Base-by-base conservation (phyloP, 2,329 filamentous ascomycete species). In the Colletotrichum lentis region DNA sequence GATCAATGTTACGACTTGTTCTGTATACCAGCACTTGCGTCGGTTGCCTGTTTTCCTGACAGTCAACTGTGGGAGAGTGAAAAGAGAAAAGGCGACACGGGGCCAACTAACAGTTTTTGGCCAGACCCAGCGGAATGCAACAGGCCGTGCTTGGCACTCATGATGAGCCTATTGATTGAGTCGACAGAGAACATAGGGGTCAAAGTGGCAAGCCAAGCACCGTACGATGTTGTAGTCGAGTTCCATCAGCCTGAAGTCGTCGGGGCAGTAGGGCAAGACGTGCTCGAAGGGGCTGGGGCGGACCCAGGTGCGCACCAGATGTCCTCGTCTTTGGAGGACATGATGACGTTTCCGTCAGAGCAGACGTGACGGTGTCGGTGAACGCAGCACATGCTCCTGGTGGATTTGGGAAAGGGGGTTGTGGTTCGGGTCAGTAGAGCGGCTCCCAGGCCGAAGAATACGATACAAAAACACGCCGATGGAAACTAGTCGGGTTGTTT, bases 331-430 rank as follows among this genome's bases (percentile, higher is more conserved):
- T 37, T 12, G 43, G 31, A 47, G 43, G 43, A 47, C 41, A 47
- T 22, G 14, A 59, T 37, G 27, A n/a, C 27, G n/a, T 3, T 7
- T 43, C 56, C 49, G 31, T 35, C 31, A 10, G 43, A 37, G 56
- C 56, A 59, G n/a, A 54, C 18, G n/a, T 39, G 31, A 20, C 52
- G 35, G 35, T 54, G 52, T 37, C 31, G 31, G 31, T 54, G 39
- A 20, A 39, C 5, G 35, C 18, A 54, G 31, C 52, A 54, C 52
- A 54, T 54, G 52, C 16, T 53, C 16, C n/a, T 35, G 7, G 11
- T 11, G 18, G 3, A 5, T 5, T 12, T 20, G 3, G 27, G 16
- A 11, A 8, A n/a, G 5, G 7, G 27, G 18, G 18, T 2, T 37
- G 3, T 5, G 22, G 6, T 37, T 47, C 8, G 8, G 39, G 12